Conservation (phyloP, 805 yeast genomes). For the Lachancea sp. region DNA sequence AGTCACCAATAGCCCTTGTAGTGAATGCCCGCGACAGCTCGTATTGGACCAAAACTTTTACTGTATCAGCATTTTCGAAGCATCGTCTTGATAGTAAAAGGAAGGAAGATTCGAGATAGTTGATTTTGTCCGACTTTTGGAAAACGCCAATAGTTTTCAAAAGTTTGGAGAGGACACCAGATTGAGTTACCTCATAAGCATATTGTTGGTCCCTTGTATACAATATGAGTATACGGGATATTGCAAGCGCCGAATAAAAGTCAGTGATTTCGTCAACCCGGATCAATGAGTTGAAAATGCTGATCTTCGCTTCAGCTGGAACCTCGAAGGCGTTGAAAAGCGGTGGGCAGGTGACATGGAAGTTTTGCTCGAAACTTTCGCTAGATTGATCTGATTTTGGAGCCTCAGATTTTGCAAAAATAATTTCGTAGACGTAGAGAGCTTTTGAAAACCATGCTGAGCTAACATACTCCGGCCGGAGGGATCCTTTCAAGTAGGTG, state of each 20-base stretch:
- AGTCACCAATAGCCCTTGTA: conserved; percentile 30
- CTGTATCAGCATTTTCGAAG: conserved; percentile 52
- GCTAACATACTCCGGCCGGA: conserved; percentile 37
- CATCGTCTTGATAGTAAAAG: conserved; percentile 58
- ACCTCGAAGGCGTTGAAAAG: conserved; percentile 22
- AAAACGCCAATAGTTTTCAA: conserved; percentile 37
- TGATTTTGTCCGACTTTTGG: conserved; percentile 35
- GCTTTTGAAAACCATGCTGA: conserved; percentile 55
- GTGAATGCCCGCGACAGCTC: conserved; percentile 45
- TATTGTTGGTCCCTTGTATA: conserved; percentile 42
- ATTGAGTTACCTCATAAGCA: conserved; percentile 38
- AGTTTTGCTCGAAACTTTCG: conserved; percentile 16
- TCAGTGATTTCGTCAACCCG: conserved; percentile 36
- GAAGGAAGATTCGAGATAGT: conserved; percentile 42
- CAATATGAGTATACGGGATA: conserved; percentile 50
- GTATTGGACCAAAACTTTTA: conserved; percentile 43
- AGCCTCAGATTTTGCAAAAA: conserved; percentile 45
- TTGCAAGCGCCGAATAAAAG: conserved; percentile 44
- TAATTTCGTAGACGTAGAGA: conserved; percentile 47
- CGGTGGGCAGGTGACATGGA: conserved; percentile 12
- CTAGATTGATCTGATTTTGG: conserved; percentile 40
- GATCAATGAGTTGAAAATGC: conserved; percentile 41
- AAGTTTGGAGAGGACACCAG: conserved; percentile 45
- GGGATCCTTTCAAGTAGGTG: conserved; percentile 32
- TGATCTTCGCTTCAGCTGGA: conserved; percentile 20